Percentiles rank a stretch among this genome's conserved stretches.
These are phyloP conservation scores for Penicillium cosmopolitanum DNA, from an alignment of 495 filamentous ascomycete species.

Conservation along the genomic window DNA sequence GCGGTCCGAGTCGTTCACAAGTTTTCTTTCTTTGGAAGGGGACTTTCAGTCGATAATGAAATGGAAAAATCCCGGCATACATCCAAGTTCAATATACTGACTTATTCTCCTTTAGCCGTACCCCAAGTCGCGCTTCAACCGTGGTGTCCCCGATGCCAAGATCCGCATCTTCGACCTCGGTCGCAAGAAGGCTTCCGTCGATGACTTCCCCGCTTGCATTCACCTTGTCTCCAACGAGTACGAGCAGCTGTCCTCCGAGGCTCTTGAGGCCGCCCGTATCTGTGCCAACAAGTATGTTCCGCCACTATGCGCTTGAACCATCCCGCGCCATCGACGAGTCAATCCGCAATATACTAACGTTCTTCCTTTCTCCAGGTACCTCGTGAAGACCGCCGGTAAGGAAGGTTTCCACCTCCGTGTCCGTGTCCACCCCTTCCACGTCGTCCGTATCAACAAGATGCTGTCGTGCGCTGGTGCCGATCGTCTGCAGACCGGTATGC, in stretches of 20 bases:
- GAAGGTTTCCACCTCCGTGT: conserved; percentile 99
- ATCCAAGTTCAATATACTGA: conserved; percentile 26
- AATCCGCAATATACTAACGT: conserved; percentile 13
- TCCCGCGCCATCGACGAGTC: background rate
- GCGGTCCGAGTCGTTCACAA: background rate
- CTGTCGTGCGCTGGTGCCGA: conserved; percentile 99
- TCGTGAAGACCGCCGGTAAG: conserved; percentile 96
- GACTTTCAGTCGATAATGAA: conserved; percentile 8
- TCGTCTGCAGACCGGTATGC: conserved; percentile 99
- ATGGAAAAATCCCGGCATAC: conserved; percentile 14
- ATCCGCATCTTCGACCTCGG: conserved; percentile 99
- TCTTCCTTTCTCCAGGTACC: conserved; percentile 58
- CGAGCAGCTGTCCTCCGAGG: conserved; percentile 98
- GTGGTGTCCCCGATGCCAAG: conserved; percentile 99
- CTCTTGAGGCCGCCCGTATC: conserved; percentile 98
- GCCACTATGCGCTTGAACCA: background rate
- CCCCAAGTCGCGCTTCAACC: conserved; percentile 99
- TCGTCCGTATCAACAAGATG: conserved; percentile 99
- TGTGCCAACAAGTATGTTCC: conserved; percentile 90
- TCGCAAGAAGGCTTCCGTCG: conserved; percentile 96
- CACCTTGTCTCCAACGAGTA: conserved; percentile 99
- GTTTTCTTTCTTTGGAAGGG: background rate
- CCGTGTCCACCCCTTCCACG: conserved; percentile 98
- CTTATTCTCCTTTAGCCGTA: conserved; percentile 69
- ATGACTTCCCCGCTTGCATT: conserved; percentile 97